A percentile compares a stretch with the other conserved stretches of the same genome.
These are phyloP conservation scores for Verticillium klebahnii DNA, from an alignment of 2,329 filamentous ascomycete species.

Conservation along the genomic window DNA sequence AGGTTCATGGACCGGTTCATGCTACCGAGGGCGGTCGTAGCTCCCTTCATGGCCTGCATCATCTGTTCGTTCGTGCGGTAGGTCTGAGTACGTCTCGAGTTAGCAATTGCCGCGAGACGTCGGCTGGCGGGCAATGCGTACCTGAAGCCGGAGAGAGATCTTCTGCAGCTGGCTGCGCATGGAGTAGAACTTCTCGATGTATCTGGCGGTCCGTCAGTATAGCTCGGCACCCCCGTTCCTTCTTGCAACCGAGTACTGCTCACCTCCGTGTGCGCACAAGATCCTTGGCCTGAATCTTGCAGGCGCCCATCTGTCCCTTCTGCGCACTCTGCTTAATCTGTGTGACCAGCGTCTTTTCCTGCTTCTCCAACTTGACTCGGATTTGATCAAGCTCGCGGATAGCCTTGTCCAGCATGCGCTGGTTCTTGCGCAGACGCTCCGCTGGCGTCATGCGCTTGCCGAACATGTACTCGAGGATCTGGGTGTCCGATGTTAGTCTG, in stretches of 20 bases:
- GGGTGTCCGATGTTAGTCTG: conserved; percentile 1
- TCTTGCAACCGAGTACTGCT: conserved; percentile 3
- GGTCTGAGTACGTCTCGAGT: conserved; percentile 52
- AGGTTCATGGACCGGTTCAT: conserved; percentile 99
- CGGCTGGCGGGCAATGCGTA: conserved; percentile 27
- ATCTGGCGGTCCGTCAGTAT: conserved; percentile 44
- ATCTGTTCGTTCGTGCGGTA: conserved; percentile 98
- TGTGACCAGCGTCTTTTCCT: conserved; percentile 92
- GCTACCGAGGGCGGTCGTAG: conserved; percentile 84
- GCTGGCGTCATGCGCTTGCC: conserved; percentile 98
- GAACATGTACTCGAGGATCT: conserved; percentile 99
- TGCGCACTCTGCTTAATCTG: conserved; percentile 99
- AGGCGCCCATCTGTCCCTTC: conserved; percentile 96
- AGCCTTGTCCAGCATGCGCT: conserved; percentile 94
- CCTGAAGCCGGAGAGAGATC: conserved; percentile 91
- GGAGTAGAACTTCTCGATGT: conserved; percentile 96
- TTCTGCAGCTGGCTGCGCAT: conserved; percentile 98
- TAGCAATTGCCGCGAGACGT: background rate
- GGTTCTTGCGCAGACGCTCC: conserved; percentile 87
- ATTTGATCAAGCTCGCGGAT: conserved; percentile 95
- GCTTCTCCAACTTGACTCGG: conserved; percentile 92
- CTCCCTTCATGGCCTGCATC: conserved; percentile 99
- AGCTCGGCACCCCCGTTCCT: background rate
- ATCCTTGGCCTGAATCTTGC: conserved; percentile 98
- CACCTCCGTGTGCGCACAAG: conserved; percentile 83